phyloP scores from a whole-genome alignment of 1,284 basidiomycete genomes.

The Earliella scabrosa region DNA sequence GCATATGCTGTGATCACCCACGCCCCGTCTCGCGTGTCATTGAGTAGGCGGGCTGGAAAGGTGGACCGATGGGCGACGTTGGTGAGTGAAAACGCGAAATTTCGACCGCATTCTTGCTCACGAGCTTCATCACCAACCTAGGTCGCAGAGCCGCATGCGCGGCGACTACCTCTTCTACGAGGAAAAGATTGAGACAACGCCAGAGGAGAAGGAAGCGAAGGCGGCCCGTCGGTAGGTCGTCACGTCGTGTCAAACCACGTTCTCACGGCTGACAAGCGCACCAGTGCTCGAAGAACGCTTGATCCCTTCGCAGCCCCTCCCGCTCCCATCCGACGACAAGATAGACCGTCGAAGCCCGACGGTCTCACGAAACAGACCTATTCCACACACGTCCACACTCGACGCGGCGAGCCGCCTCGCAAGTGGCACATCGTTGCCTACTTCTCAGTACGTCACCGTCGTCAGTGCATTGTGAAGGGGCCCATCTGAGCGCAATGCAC shows the following conservation, averaged over 20 bases:
- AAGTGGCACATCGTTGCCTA: conserved; percentile 85
- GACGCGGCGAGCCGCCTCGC: conserved; percentile 55
- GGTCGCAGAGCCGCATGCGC: conserved; percentile 83
- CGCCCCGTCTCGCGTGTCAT: conserved; percentile 19
- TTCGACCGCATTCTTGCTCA: conserved; percentile 9
- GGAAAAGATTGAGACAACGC: conserved; percentile 76
- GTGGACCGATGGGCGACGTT: conserved; percentile 79
- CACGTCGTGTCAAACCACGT: conserved; percentile 7
- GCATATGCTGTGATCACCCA: conserved; percentile 14
- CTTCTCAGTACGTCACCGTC: conserved; percentile 58
- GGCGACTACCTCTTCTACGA: conserved; percentile 81
- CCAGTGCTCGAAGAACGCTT: conserved; percentile 62
- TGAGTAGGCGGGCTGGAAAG: conserved; percentile 62
- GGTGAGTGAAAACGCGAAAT: conserved; percentile 43
- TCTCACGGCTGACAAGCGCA: conserved; percentile 19
- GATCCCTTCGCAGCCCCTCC: conserved; percentile 61
- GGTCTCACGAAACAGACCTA: conserved; percentile 82
- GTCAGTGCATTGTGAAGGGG: conserved; percentile 1
- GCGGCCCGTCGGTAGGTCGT: conserved; percentile 63
- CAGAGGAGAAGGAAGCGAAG: conserved; percentile 75
- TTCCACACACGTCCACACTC: conserved; percentile 69
- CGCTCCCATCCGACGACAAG: conserved; percentile 65
- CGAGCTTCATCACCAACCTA: conserved; percentile 29
- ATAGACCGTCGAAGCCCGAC: conserved; percentile 72
- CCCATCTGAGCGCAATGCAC: conserved; percentile 2